Base-by-base conservation (phyloP, 2,329 filamentous ascomycete species). In the Neoascochyta sp. region DNA sequence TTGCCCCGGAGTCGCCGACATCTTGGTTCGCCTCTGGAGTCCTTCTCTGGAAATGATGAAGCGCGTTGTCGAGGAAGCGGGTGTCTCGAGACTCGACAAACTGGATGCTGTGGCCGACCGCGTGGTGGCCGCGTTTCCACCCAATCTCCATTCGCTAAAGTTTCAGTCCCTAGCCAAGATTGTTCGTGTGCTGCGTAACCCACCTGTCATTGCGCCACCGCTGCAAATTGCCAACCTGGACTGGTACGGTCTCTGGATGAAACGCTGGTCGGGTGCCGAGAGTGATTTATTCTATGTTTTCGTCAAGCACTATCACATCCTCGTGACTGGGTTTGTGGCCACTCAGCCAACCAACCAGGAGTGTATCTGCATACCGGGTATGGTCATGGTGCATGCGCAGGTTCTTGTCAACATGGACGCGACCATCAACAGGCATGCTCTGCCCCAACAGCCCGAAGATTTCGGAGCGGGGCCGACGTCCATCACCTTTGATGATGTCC, bases 271-370 rank as follows among this genome's bases (percentile, higher is more conserved):
- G 39, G 89, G 89, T 9, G 78, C 80, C 2, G 88, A 95, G 49
- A 93, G 84, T 4, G 89, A 95, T 53, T 69, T 95, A 18, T 86
- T 95, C 57, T 95, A 90, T 64, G 83, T 93, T 24, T 95, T 95
- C 53, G 78, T 81, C 65, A 95, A 94, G 63, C 82, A 92, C 57
- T 93, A 84, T 50, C 84, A 90, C 59, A 74, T 90, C 12, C 70
- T 95, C 3, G 74, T 81, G 4, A 78, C 85, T 22, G 85, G 92
- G 37, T 73, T 67, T 43, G 52, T 69, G 7, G 67, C 57, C 1
- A 35, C 46, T 6, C 69, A 71, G 17, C 64, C 73, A 6, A 69
- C 72, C 26, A 67, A 70, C 32, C 62, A 64, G n/a, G 74, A 79
- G 41, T 72, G 74, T 35, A 66, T 80, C 34, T 74, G 83, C 27